Conservation (phyloP, 208 protist genomes). For the Leishmania martiniquensis region DNA sequence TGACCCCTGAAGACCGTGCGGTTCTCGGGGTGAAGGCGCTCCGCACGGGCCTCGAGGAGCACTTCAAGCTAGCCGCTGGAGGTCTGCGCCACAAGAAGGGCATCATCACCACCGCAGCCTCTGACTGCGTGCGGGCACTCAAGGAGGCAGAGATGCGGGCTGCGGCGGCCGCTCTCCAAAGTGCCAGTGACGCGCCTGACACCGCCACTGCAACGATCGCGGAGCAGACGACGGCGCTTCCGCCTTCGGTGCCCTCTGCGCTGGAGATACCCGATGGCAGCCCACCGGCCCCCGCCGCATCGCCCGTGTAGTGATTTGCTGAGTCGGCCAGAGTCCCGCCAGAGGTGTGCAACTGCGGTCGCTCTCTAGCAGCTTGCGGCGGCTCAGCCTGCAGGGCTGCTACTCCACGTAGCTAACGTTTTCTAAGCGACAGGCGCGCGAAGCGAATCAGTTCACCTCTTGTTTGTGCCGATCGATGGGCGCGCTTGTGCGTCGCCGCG, state of each 20-base stretch:
- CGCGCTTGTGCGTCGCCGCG: background rate
- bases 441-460: background rate
- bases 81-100: constrained; percentile 59
- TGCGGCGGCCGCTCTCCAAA: constrained; percentile 1
- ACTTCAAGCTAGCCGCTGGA: constrained; percentile 45
- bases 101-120: constrained; percentile 64
- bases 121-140: constrained; percentile 68
- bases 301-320: background rate
- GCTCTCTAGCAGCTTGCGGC: background rate
- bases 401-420: background rate
- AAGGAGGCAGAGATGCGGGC: constrained; percentile 56
- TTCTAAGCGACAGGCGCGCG: background rate
- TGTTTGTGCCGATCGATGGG: background rate
- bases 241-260: background rate
- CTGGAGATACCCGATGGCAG: background rate
- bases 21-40: constrained; percentile 68
- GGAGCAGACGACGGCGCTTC: background rate
- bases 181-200: background rate
- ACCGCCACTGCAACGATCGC: background rate
- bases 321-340: background rate
- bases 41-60: constrained; percentile 55
- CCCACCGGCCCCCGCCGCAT: background rate
- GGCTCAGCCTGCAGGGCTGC: background rate
- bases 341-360: background rate
- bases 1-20: constrained; percentile 49